Evolutionary conservation across 345 rosid genomes (phyloP), one percentile per base, ranked within the genome.

Genomic region (Punica granatum): DNA sequence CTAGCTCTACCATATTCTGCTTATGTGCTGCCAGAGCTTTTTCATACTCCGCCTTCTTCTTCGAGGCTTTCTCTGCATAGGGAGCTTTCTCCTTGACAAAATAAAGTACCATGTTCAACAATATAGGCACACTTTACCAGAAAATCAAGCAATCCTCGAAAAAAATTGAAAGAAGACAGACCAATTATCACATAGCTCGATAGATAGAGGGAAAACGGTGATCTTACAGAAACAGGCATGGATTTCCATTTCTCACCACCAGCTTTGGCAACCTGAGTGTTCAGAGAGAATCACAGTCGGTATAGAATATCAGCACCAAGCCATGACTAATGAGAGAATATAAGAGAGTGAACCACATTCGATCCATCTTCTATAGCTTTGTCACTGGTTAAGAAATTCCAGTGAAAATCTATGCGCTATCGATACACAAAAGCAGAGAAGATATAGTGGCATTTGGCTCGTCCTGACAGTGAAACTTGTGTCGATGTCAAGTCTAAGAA

Each of bases 221-320:
- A 43, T 73, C 78, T 74, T 74, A 78, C 82, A 46, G 74, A 32
- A 15, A 51, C 66, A 56, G 85, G 67, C 78, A 81, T 63, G 8
- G 79, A 76, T 60, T 70, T 78, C 85, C 85, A 81, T 65, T 74
- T 81, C 66, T 69, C 75, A 34, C 85, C 77, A 14, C 85, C 82
- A 70, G 82, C 82, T 76, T 78, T 76, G 32, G 71, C 66, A 25
- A 74, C 82, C 85, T 78, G 77, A 67, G 71, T 15, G 59, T 70
- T 35, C 63, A 46, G 2, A 58, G 36, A 26, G 31, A 25, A 44
- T 30, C 15, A 25, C 56, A 21, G 56, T 2, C 51, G 18, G 26
- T n/a, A 49, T 42, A 5, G 11, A 21, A 25, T n/a, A 19, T n/a
- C 5, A 21, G 2, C n/a, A 28, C 26, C n/a, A n/a, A 28, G 6